A percentile compares a stretch with the other conserved stretches of the same genome.
Conservation (phyloP, 2,329 filamentous ascomycete genomes). For the Beauveria sp. region DNA sequence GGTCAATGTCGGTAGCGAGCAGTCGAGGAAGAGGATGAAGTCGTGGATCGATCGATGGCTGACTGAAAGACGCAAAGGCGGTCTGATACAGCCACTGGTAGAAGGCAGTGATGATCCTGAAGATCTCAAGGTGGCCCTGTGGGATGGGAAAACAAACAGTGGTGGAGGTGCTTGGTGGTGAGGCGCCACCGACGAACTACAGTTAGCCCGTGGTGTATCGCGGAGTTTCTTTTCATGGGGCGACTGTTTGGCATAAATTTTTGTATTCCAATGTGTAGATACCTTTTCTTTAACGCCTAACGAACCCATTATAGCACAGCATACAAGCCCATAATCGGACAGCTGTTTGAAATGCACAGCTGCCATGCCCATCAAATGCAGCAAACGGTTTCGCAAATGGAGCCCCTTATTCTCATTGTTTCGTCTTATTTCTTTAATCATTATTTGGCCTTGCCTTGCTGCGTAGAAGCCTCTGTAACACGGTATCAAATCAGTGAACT, state of each 20-base stretch:
- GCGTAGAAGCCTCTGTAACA: slow-evolving; percentile 46
- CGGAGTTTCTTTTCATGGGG: background rate
- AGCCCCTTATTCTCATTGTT: background rate
- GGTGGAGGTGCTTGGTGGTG: slow-evolving; percentile 35
- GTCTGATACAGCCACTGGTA: slow-evolving; percentile 38
- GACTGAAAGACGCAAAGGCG: slow-evolving; percentile 48
- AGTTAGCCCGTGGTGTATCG: background rate
- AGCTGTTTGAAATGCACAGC: background rate
- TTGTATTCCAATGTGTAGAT: slow-evolving; percentile 10
- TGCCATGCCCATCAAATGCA: background rate
- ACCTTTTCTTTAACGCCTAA: slow-evolving; percentile 11
- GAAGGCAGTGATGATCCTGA: slow-evolving; percentile 29
- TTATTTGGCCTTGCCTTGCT: slow-evolving; percentile 48
- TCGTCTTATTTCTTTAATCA: background rate
- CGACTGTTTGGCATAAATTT: slow-evolving; percentile 1
- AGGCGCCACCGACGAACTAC: background rate
- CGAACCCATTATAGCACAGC: slow-evolving; percentile 9
- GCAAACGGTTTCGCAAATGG: background rate
- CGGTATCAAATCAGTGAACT: background rate
- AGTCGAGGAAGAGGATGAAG: slow-evolving; percentile 52
- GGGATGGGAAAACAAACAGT: slow-evolving; percentile 31
- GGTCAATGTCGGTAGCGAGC: slow-evolving; percentile 67
- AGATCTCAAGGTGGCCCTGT: slow-evolving; percentile 23
- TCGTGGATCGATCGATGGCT: slow-evolving; percentile 58
- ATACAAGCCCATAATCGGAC: background rate